Percentiles rank a stretch among this genome's conserved stretches.
Evolutionary conservation across 495 filamentous ascomycete species (phyloP).

Genomic region (Aspergillus campestris): DNA sequence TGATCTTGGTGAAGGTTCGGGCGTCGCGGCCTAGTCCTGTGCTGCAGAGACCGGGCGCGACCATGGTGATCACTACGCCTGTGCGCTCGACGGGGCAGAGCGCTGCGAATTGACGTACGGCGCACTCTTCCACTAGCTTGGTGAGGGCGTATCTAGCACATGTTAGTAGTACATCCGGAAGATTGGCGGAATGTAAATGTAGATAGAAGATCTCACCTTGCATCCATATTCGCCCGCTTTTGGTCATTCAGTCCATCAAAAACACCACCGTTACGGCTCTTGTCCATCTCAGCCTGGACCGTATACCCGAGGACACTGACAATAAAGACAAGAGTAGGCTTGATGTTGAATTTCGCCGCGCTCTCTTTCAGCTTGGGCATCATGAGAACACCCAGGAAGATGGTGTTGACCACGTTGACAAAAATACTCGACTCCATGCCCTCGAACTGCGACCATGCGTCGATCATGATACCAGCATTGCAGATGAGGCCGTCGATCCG

Average conservation of each 20-base stretch:
- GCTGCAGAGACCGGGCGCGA: conserved; percentile 37
- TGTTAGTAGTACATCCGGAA: conserved; percentile 15
- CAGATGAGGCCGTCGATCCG: conserved; percentile 12
- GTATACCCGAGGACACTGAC: conserved; percentile 11
- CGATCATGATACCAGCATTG: conserved; percentile 12
- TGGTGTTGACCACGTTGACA: no score
- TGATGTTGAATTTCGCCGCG: conserved; percentile 4
- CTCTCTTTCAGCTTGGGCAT: no score
- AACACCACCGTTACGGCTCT: not conserved
- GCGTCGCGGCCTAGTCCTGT: conserved; percentile 25
- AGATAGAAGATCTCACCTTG: conserved; percentile 8
- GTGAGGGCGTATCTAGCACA: conserved; percentile 15
- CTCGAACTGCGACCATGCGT: no score
- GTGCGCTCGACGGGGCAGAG: conserved; percentile 18
- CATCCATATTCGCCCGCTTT: conserved; percentile 13
- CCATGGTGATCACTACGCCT: conserved; percentile 31
- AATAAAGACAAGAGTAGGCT: conserved; percentile 7
- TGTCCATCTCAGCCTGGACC: conserved; percentile 13
- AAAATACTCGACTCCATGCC: no score
- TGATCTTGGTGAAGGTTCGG: conserved; percentile 9
- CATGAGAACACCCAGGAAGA: no score
- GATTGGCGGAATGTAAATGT: no score
- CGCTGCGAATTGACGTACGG: conserved; percentile 22
- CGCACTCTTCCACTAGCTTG: conserved; percentile 33
- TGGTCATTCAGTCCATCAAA: conserved; percentile 12